A percentile compares a stretch with the other conserved stretches of the same genome.
These are phyloP conservation scores for Penicillium fimorum DNA, from an alignment of 495 filamentous ascomycete species.

Conservation along the genomic window DNA sequence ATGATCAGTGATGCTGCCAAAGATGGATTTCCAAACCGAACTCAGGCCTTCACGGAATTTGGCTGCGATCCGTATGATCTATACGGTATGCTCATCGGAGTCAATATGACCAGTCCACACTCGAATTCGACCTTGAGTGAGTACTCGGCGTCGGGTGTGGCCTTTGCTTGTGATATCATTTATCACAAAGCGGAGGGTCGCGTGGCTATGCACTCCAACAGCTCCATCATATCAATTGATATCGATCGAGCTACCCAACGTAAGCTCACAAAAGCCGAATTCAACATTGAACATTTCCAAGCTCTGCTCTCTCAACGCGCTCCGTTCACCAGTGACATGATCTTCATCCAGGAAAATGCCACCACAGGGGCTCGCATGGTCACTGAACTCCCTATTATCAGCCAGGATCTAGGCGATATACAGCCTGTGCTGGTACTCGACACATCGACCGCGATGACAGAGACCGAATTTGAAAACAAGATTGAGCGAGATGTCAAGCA, in stretches of 20 bases:
- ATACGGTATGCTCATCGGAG: slow-evolving; percentile 38
- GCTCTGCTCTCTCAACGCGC: slow-evolving; percentile 35
- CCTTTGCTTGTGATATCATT: slow-evolving; percentile 39
- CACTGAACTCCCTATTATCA: slow-evolving; percentile 40
- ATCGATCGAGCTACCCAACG: slow-evolving; percentile 22
- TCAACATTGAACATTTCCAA: slow-evolving; percentile 40
- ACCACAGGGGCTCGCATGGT: slow-evolving; percentile 31
- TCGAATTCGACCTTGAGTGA: slow-evolving; percentile 9
- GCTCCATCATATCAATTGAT: slow-evolving; percentile 34
- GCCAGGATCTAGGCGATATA: slow-evolving; percentile 35
- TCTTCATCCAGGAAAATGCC: slow-evolving; percentile 34
- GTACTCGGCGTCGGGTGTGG: slow-evolving; percentile 30
- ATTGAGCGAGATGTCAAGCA: slow-evolving; percentile 35
- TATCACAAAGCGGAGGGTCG: slow-evolving; percentile 35
- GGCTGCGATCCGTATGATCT: slow-evolving; percentile 39
- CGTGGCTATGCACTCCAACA: slow-evolving; percentile 42
- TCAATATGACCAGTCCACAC: slow-evolving; percentile 30
- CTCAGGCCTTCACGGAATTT: slow-evolving; percentile 28
- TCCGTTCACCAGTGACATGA: slow-evolving; percentile 41
- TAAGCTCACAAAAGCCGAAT: slow-evolving; percentile 23
- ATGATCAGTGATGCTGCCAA: slow-evolving; percentile 17
- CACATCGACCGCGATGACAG: slow-evolving; percentile 34
- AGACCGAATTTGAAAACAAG: slow-evolving; percentile 31
- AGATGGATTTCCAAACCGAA: slow-evolving; percentile 15
- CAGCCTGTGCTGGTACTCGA: slow-evolving; percentile 37